Conservation (phyloP, 1,139 yeast genomes). For the Ogataea hybrid region DNA sequence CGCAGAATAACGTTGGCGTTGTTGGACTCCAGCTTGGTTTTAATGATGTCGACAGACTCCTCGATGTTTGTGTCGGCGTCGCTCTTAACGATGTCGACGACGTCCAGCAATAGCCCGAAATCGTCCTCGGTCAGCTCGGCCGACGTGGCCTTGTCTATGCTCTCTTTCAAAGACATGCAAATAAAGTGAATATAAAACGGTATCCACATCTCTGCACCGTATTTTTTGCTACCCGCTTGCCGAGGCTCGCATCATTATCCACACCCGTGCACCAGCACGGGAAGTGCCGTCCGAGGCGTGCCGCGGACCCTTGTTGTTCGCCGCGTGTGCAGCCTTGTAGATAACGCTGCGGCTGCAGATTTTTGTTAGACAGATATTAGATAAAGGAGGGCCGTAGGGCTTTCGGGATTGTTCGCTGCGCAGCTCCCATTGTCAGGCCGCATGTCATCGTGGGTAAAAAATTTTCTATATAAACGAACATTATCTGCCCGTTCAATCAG, state of each 20-base stretch:
- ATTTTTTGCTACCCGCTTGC: not conserved
- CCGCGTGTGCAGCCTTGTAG: not conserved
- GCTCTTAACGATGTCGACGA: conserved; percentile 73
- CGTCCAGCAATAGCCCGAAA: conserved; percentile 80
- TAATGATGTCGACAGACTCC: conserved; percentile 50
- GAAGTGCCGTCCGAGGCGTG: conserved; percentile 2
- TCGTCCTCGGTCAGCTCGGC: conserved; percentile 79
- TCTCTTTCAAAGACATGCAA: conserved; percentile 16
- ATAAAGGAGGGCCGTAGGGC: conserved; percentile 1
- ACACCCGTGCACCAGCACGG: conserved; percentile 1
- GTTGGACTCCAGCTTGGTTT: conserved; percentile 50
- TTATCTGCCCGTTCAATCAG: not conserved
- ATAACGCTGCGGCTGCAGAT: not conserved
- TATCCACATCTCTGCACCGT: conserved; percentile 1
- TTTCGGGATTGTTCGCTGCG: not conserved
- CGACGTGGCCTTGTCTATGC: conserved; percentile 70
- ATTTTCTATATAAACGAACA: conserved; percentile 3
- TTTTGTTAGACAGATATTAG: not conserved
- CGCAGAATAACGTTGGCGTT: conserved; percentile 84
- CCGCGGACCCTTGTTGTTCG: not conserved
- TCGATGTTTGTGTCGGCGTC: conserved; percentile 66
- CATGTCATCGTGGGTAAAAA: not conserved
- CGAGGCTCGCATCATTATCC: not conserved
- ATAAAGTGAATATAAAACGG: not conserved
- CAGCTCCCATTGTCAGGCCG: not conserved